Conservation (phyloP, 345 rosid genomes). For the Passiflora organensis region DNA sequence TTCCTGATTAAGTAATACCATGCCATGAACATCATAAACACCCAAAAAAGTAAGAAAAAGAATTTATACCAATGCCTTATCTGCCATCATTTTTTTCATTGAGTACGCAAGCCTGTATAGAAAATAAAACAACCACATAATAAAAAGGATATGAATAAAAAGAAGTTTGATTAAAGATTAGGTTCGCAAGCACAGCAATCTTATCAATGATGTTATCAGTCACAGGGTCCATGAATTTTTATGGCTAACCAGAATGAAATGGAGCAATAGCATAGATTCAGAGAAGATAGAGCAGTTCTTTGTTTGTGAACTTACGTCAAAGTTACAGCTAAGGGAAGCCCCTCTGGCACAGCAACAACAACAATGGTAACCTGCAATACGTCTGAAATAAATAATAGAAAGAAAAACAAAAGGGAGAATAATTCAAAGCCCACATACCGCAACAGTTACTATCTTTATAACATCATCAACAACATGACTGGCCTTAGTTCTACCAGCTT, state of each 20-base stretch:
- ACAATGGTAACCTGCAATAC: slow-evolving; percentile 81
- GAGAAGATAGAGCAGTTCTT: too few species aligned
- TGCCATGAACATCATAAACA: background rate
- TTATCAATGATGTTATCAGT: too few species aligned
- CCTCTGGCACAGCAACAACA: slow-evolving; percentile 99
- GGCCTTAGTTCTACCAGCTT: slow-evolving; percentile 48
- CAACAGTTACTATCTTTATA: slow-evolving; percentile 82
- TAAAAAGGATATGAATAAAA: background rate
- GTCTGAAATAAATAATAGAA: slow-evolving; percentile 2
- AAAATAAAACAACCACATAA: slow-evolving; percentile 1
- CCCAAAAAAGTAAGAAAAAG: slow-evolving; percentile 1
- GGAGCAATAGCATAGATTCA: too few species aligned
- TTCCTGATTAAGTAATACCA: slow-evolving; percentile 8
- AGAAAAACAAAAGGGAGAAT: background rate
- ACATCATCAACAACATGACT: slow-evolving; percentile 63
- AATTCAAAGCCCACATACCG: slow-evolving; percentile 46
- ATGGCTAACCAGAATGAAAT: too few species aligned
- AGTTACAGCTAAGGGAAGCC: slow-evolving; percentile 99
- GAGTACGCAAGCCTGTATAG: slow-evolving; percentile 85
- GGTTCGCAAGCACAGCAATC: too few species aligned
- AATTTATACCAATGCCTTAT: slow-evolving; percentile 83
- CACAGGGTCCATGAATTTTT: too few species aligned
- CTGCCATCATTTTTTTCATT: slow-evolving; percentile 99
- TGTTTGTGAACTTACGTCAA: slow-evolving; percentile 74
- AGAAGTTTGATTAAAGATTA: background rate